Base-by-base conservation (phyloP, 1,139 yeast genomes). In the Maudiozyma humilis region DNA sequence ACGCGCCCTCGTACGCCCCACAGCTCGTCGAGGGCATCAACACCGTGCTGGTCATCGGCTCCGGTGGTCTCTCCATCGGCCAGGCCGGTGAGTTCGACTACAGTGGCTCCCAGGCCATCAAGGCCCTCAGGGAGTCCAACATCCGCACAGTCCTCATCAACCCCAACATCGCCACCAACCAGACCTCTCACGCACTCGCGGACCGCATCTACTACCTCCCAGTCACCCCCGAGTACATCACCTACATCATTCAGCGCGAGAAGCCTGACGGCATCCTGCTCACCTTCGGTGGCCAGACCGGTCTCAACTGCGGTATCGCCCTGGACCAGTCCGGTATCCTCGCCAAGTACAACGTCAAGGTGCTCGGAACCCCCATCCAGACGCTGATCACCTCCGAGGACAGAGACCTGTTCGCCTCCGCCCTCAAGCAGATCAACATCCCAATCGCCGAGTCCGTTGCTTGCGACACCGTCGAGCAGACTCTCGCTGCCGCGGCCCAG, bases 31-130 rank as follows among this genome's bases (percentile, higher is more conserved):
- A 89, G 53, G 57, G 54, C 44, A 96, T 88, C 41, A 73, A 81
- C 49, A 86, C 87, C 57, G 97, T 91, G 17, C 76, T 91, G 51
- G 88, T 91, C 47, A 84, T 91, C 61, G 98, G 98, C 18, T 89
- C 97, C 3, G 99, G 99, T 61, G 99, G 98, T 39, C 74, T 91
- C 49, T 85, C 96, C 44, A 91, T 91, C 63, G 99, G 99, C 46
- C 99, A 91, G 69, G 99, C 99, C 39, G 99, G 99, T 58, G 99
- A 91, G 68, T 91, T 91, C 57, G 99, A 91, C 66, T 91, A 91
- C 69, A 86, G 96, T 34, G 97, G 97, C 47, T 88, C 96, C 17
- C 97, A 89, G 69, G 97, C 97, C 42, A 89, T 89, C 64, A 89
- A 89, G 67, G 98, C 98, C 8, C 72, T 91, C 58, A 85, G 78